Conservation (phyloP, 1,284 basidiomycete genomes). For the Peniophora sp. region DNA sequence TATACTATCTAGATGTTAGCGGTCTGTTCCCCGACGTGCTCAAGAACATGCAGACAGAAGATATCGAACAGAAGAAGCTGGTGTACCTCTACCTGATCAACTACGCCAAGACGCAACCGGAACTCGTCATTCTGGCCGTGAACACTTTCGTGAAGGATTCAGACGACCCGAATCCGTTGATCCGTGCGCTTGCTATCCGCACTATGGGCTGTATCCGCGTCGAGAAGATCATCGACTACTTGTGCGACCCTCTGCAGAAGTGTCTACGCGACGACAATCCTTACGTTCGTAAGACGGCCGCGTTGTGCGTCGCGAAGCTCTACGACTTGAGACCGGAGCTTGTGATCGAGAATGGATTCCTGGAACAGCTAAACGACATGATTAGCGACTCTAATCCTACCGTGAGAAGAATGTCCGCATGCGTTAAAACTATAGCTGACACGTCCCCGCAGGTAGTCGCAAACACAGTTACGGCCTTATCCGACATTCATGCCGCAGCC, state of each 20-base stretch:
- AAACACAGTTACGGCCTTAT: conserved; percentile 89
- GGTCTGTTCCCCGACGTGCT: conserved; percentile 97
- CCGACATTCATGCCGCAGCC: conserved; percentile 82
- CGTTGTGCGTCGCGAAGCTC: conserved; percentile 91
- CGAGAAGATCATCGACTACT: conserved; percentile 98
- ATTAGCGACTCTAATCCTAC: conserved; percentile 95
- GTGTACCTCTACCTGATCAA: conserved; percentile 99
- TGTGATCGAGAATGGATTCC: conserved; percentile 91
- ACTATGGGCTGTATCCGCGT: conserved; percentile 97
- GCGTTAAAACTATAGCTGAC: conserved; percentile 9
- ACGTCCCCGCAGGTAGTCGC: conserved; percentile 77
- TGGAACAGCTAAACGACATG: conserved; percentile 86
- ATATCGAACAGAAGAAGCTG: conserved; percentile 93
- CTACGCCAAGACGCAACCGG: conserved; percentile 97
- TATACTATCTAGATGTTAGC: conserved; percentile 64
- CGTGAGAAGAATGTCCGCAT: conserved; percentile 41
- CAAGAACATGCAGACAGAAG: conserved; percentile 97
- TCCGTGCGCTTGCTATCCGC: conserved; percentile 92
- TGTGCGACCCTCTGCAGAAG: conserved; percentile 89
- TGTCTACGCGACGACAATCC: conserved; percentile 93
- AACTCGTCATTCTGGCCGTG: conserved; percentile 94
- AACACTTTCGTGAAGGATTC: conserved; percentile 99
- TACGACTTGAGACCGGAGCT: conserved; percentile 96
- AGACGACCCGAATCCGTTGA: conserved; percentile 93
- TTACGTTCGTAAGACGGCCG: conserved; percentile 96